Conservation (phyloP, 768 basidiomycete species). For the Strobilomyces echinocephalus region DNA sequence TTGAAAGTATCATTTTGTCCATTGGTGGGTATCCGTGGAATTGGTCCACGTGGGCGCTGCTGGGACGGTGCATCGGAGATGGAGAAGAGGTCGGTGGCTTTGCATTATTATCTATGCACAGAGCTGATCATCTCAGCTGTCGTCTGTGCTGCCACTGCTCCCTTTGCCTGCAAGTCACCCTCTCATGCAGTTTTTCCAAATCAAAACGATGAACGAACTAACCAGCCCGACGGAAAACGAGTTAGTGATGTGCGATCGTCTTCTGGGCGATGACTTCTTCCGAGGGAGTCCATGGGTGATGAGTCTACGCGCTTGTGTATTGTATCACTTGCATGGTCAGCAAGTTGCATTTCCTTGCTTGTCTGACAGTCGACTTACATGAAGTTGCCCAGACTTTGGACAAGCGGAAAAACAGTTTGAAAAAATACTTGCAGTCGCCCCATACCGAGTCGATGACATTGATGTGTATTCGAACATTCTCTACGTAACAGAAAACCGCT, state of each 20-base stretch:
- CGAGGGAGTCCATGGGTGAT: conserved; percentile 81
- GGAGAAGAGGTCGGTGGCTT: conserved; percentile 68
- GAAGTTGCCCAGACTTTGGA: conserved; percentile 63
- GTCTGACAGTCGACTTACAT: conserved; percentile 1
- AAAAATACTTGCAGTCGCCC: conserved; percentile 72
- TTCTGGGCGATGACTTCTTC: conserved; percentile 69
- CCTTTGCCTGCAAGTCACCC: conserved; percentile 50
- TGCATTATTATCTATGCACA: not conserved
- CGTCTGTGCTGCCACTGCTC: conserved; percentile 40
- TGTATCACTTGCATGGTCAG: conserved; percentile 89
- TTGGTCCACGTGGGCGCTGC: conserved; percentile 87
- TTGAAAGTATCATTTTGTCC: conserved; percentile 73
- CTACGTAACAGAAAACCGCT: conserved; percentile 86
- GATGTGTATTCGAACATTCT: conserved; percentile 96
- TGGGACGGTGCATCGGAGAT: conserved; percentile 76
- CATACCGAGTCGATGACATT: conserved; percentile 88
- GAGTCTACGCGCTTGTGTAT: conserved; percentile 77
- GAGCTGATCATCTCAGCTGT: conserved; percentile 33
- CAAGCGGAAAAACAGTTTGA: conserved; percentile 85
- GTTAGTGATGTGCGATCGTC: conserved; percentile 71
- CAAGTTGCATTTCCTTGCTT: conserved; percentile 2
- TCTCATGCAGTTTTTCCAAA: conserved; percentile 70
- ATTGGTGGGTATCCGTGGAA: conserved; percentile 84
- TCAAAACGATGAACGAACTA: conserved; percentile 85
- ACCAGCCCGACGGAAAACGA: conserved; percentile 88